Conservation (phyloP, 2,329 filamentous ascomycete genomes). For the Nothopassalora personata region DNA sequence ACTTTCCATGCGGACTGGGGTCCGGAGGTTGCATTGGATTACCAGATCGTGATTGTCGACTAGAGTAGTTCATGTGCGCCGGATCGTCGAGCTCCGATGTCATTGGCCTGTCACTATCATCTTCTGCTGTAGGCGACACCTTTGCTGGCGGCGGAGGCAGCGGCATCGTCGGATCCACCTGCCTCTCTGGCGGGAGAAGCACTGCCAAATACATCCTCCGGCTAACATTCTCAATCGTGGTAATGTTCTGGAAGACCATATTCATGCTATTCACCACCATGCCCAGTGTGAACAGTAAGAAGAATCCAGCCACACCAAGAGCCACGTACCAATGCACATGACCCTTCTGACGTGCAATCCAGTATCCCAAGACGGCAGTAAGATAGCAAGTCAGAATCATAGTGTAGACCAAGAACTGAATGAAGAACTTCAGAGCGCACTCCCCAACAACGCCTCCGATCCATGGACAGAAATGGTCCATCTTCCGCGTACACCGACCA, state of each 20-base stretch:
- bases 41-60: conserved; percentile 18
- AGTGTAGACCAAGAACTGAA: conserved; percentile 77
- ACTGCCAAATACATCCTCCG: conserved; percentile 67
- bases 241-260: conserved; percentile 67
- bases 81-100: conserved; percentile 34
- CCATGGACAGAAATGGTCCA: conserved; percentile 96
- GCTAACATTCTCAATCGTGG: conserved; percentile 75
- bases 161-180: conserved; percentile 19
- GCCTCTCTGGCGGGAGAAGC: conserved; percentile 51
- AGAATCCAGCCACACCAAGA: conserved; percentile 63
- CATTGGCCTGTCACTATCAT: conserved; percentile 24
- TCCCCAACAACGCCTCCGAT: conserved; percentile 91
- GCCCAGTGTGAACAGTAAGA: conserved; percentile 70
- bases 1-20: background rate
- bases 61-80: conserved; percentile 30
- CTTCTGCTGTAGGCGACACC: conserved; percentile 5
- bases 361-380: conserved; percentile 60
- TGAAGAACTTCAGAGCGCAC: conserved; percentile 77
- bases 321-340: conserved; percentile 61
- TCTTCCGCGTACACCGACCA: conserved; percentile 74
- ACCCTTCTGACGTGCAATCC: conserved; percentile 47
- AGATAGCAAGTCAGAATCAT: conserved; percentile 61
- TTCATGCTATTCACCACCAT: conserved; percentile 71
- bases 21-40: conserved; percentile 6
- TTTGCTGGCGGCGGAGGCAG: conserved; percentile 19